Conservation (phyloP, 768 basidiomycete species). For the Lactifluus piperatus region DNA sequence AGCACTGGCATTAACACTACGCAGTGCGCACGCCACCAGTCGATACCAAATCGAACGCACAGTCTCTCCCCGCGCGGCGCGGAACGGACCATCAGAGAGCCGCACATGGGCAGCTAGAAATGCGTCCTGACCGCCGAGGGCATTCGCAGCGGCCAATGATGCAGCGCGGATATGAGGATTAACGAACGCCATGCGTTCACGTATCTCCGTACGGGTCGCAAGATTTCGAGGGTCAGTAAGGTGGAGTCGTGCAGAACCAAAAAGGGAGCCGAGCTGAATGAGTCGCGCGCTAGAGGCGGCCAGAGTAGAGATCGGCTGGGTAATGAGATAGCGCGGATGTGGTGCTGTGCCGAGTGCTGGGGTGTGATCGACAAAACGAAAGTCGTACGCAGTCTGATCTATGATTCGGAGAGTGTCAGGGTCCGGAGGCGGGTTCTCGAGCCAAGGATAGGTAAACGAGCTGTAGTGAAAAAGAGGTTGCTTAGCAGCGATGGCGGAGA, state of each 20-base stretch:
- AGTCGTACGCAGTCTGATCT: conserved; percentile 53
- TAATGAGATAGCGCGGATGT: conserved; percentile 32
- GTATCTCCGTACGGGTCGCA: conserved; percentile 37
- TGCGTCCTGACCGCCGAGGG: conserved; percentile 30
- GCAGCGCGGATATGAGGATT: conserved; percentile 39
- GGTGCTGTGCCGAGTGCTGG: conserved; percentile 15
- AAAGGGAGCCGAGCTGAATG: conserved; percentile 64
- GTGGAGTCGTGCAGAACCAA: conserved; percentile 63
- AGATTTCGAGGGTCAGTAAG: conserved; percentile 36
- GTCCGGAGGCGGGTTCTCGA: conserved; percentile 35
- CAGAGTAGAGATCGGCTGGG: conserved; percentile 38
- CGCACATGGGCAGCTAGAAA: conserved; percentile 65
- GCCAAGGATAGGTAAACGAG: conserved; percentile 42
- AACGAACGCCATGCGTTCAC: conserved; percentile 48
- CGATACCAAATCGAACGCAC: conserved; percentile 47
- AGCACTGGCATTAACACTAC: conserved; percentile 13
- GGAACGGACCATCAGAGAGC: conserved; percentile 59
- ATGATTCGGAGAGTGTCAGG: conserved; percentile 39
- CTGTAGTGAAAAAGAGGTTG: conserved; percentile 42
- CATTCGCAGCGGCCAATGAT: conserved; percentile 31
- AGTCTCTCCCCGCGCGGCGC: conserved; percentile 32
- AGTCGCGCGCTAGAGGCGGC: conserved; percentile 37
- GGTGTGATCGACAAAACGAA: conserved; percentile 42
- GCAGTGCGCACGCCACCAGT: conserved; percentile 43
- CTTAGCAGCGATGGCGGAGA: conserved; percentile 30